Percentiles rank a stretch among this genome's conserved stretches.
Evolutionary conservation across 2,329 filamentous ascomycete species (phyloP).

Genomic region (Magnaporthiopsis poae): DNA sequence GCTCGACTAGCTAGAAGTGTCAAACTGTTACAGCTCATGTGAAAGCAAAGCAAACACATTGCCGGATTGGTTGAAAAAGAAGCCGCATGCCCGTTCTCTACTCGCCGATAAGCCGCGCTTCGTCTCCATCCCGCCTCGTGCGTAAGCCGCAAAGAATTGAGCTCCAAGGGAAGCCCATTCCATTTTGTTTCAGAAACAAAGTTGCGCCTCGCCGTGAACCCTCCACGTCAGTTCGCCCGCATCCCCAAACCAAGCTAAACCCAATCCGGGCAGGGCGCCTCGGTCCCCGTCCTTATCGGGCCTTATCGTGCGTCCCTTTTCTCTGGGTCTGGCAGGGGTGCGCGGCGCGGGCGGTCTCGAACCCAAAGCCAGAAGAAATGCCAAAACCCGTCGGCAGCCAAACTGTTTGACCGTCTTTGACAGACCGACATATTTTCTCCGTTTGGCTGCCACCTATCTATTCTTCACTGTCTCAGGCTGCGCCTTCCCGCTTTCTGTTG

Average conservation of each 20-base stretch:
- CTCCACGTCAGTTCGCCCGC: too few species aligned
- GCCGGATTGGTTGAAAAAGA: background rate
- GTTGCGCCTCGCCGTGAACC: background rate
- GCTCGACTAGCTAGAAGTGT: background rate
- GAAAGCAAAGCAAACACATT: background rate
- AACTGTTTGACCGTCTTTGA: background rate
- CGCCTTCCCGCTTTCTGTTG: background rate
- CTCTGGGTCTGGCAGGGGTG: background rate
- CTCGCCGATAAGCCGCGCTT: background rate
- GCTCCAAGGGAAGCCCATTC: too few species aligned
- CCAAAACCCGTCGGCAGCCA: background rate
- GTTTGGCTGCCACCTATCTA: too few species aligned
- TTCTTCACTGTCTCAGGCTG: background rate
- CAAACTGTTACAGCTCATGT: background rate
- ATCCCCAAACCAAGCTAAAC: background rate
- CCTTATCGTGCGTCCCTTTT: background rate
- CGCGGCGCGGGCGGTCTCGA: background rate
- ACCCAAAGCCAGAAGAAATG: background rate
- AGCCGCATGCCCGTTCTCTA: too few species aligned
- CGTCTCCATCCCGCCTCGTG: background rate
- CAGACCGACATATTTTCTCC: background rate
- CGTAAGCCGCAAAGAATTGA: background rate
- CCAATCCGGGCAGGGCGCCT: background rate
- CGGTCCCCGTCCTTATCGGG: background rate
- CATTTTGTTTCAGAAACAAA: background rate